Evolutionary conservation across 495 filamentous ascomycete species (phyloP), one percentile per base, ranked within the genome.

Genomic region (Terfezia boudieri): DNA sequence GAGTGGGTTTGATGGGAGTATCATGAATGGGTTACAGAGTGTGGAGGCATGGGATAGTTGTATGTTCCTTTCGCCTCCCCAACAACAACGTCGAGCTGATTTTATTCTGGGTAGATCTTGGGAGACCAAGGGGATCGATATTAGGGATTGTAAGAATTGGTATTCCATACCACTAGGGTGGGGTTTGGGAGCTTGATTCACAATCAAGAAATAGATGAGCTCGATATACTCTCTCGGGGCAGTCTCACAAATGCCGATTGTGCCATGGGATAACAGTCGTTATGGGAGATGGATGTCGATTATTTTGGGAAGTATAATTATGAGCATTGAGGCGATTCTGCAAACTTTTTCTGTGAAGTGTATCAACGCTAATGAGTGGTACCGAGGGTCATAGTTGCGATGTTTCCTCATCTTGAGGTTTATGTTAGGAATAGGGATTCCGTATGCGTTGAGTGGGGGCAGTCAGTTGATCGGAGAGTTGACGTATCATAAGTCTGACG

Each of bases 1-100:
- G 1, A 80, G 78, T 23, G 80, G 81, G 0, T 84, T 83, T 61
- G 79, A 83, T 64, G 78, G 76, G 8, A 77, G 80, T 57, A 76
- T 84, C 62, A 81, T 83, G 67, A 84, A 82, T 56, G 74, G 75
- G 2, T 71, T 83, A 4, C 78, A 84, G 64, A 73, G 77, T 36
- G 73, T 80, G 16, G 64, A 69, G 8, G 67, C 68, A 7, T 82
- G 76, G 77, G 71, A 73, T 51, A 57, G 63, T 9, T 82, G 77
- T 78, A 57, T 37, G 71, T 67, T 48, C 26, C 26, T 32, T 4
- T 2, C 26, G 4, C 26, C 26, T 32, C 26, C 26, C 4, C 26
- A 4, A 32, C 26, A 32, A 32, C 26, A 32, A 32, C 2, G 1
- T 32, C 26, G 26, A 32, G 26, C 26, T 32, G 26, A 51, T 22